Evolutionary conservation across 2,329 filamentous ascomycete species (phyloP), one percentile per base, ranked within the genome.

Genomic region (Dactylellina sp.): DNA sequence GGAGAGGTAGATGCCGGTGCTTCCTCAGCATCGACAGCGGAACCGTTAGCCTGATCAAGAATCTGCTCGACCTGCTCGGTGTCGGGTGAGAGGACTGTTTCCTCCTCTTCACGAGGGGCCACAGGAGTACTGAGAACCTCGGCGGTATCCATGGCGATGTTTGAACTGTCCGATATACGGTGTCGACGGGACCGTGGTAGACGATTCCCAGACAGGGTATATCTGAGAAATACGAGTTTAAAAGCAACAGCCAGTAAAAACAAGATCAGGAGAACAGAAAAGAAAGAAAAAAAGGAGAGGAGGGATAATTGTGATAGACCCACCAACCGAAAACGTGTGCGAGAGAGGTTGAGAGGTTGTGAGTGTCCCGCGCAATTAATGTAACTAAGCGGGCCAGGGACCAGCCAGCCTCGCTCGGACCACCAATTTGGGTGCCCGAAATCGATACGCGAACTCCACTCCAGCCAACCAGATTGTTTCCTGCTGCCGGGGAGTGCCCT

Each of bases 391-490:
- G 24, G 47, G 47, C 22, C 53, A 53, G 53, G 63, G 47, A 59
- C 63, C 56, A 60, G 61, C n/a, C n/a, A n/a, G n/a, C 39, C 47
- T 70, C 49, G 64, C 64, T 70, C 64, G 64, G 64, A 52, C 64
- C 64, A 46, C 46, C 47, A 70, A 68, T 68, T 68, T 68, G 53
- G 55, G 16, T n/a, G n/a, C n/a, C n/a, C n/a, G n/a, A n/a, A 28
- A 59, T 40, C 53, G 49, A 60, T 59, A 59, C 46, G 64, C 47
- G 49, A 39, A 46, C 28, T 16, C n/a, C n/a, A n/a, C n/a, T 14
- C 49, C 22, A 24, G 16, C 49, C 59, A 63, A 63, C 25, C 22
- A 53, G 28, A 55, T 9, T 2, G 11, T 24, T 24, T 14, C 44
- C 3, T 9, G 7, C 44, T 5, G 16, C 55, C n/a, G n/a, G n/a